Conservation (phyloP, 805 yeast species). For the Barnettozyma sucrosica region DNA sequence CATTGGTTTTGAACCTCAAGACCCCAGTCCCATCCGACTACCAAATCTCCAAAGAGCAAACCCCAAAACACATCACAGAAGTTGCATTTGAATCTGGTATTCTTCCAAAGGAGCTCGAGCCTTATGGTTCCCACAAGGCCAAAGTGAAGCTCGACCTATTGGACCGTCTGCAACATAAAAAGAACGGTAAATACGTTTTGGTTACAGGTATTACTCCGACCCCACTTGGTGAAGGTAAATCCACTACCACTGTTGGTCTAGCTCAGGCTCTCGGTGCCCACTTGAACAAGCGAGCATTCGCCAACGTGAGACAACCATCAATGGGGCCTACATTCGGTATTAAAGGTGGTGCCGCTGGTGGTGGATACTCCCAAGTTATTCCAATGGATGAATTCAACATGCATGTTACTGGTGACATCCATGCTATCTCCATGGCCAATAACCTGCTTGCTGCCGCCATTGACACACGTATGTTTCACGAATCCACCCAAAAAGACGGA, state of each 20-base stretch:
- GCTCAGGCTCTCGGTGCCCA: conserved; percentile 97
- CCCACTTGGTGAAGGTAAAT: conserved; percentile 96
- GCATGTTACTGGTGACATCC: conserved; percentile 97
- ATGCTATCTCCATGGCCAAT: conserved; percentile 91
- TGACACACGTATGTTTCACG: conserved; percentile 96
- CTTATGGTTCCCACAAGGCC: conserved; percentile 71
- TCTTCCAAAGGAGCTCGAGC: conserved; percentile 62
- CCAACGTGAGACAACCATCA: conserved; percentile 95
- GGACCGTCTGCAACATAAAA: conserved; percentile 52
- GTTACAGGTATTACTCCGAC: conserved; percentile 99
- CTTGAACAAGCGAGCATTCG: conserved; percentile 74
- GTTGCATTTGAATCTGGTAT: conserved; percentile 69
- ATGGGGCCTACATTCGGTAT: conserved; percentile 99
- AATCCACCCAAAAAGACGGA: conserved; percentile 65
- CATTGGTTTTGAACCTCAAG: conserved; percentile 50
- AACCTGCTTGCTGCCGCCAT: conserved; percentile 94
- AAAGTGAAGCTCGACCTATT: conserved; percentile 62
- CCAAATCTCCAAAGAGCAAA: conserved; percentile 71
- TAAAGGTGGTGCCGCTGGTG: conserved; percentile 99
- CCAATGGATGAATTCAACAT: conserved; percentile 99
- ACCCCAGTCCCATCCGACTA: conserved; percentile 78
- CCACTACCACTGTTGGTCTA: conserved; percentile 92
- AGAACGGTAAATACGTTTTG: conserved; percentile 65
- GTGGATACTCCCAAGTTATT: conserved; percentile 95
- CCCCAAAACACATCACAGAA: conserved; percentile 62